Base-by-base conservation (phyloP, 805 yeast genomes). In the Blastobotrys terrestris region DNA sequence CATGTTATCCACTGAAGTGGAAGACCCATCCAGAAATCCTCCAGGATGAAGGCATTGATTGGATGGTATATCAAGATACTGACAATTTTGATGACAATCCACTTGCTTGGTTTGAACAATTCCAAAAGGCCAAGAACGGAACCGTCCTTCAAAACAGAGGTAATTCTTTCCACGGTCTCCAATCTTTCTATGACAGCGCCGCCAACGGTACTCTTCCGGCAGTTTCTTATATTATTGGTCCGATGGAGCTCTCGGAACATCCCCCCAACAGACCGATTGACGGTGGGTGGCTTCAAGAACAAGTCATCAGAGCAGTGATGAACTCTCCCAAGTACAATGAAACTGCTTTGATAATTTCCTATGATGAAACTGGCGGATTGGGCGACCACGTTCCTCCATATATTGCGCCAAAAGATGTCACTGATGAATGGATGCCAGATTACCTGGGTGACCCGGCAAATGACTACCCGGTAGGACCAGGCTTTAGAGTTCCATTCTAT, bases 331-430 rank as follows among this genome's bases (percentile, higher is more conserved):
- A 39, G 41, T 57, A 57, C 44, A 57, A 59, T 41, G 53, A 60
- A 15, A 60, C 64, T 21, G 63, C 55, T 7, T 41, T 61, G n/a
- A 26, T 61, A 31, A 48, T 59, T 18, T 57, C 63, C 7, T 61
- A 60, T 46, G 64, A 61, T 52, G 64, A 61, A 50, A 60, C 63
- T 35, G 64, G 64, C 19, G 64, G 63, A 48, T 61, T 52, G 49
- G 63, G 63, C 22, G 64, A 60, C 42, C 64, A 61, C 42, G 63
- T 61, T 39, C 51, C 55, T 13, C 64, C 63, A 11, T 59, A 56
- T 51, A 44, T 59, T 6, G 31, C 63, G 8, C 63, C 63, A n/a
- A 55, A 58, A 44, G 62, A 61, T n/a, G 59, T 61, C 16, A 46
- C 50, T 5, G 62, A 60, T 13, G 64, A 61, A 39, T 61, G 64